A percentile compares a stretch with the other conserved stretches of the same genome.
Evolutionary conservation across 2,329 filamentous ascomycete species (phyloP).

Genomic region (Blumeria graminis): DNA sequence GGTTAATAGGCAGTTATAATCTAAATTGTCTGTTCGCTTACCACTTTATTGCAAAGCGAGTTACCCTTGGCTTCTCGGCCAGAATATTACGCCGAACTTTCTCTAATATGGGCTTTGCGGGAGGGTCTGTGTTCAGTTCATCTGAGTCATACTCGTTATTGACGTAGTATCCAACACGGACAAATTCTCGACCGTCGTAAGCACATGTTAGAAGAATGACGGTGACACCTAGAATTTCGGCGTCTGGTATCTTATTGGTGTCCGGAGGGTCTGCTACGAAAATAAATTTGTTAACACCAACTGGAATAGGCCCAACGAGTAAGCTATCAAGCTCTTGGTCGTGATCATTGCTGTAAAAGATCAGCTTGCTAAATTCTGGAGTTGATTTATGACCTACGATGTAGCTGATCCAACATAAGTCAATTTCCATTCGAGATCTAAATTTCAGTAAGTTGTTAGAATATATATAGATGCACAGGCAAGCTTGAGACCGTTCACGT

Average conservation of each 20-base stretch:
- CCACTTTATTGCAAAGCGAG: slow-evolving; percentile 97
- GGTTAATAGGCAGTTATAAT: slow-evolving; percentile 8
- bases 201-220: slow-evolving; percentile 90
- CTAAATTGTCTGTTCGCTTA: slow-evolving; percentile 21
- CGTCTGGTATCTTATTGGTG: slow-evolving; percentile 71
- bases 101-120: slow-evolving; percentile 77
- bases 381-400: slow-evolving; percentile 30
- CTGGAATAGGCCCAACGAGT: slow-evolving; percentile 87
- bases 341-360: slow-evolving; percentile 35
- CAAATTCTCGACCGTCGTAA: slow-evolving; percentile 91
- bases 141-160: slow-evolving; percentile 97
- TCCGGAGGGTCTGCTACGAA: slow-evolving; percentile 91
- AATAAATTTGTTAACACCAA: slow-evolving; percentile 95
- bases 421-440: slow-evolving; percentile 97
- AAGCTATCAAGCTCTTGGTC: slow-evolving; percentile 96
- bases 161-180: slow-evolving; percentile 96
- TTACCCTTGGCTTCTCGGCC: slow-evolving; percentile 91
- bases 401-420: slow-evolving; percentile 97
- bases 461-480: no score
- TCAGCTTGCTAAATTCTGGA: background rate
- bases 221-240: slow-evolving; percentile 88
- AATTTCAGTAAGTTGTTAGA: slow-evolving; percentile 6
- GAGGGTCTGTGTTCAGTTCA: slow-evolving; percentile 70
- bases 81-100: slow-evolving; percentile 80
- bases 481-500: slow-evolving; percentile 7